Base-by-base conservation (phyloP, 495 filamentous ascomycete genomes). In the Penicillium desertorum region DNA sequence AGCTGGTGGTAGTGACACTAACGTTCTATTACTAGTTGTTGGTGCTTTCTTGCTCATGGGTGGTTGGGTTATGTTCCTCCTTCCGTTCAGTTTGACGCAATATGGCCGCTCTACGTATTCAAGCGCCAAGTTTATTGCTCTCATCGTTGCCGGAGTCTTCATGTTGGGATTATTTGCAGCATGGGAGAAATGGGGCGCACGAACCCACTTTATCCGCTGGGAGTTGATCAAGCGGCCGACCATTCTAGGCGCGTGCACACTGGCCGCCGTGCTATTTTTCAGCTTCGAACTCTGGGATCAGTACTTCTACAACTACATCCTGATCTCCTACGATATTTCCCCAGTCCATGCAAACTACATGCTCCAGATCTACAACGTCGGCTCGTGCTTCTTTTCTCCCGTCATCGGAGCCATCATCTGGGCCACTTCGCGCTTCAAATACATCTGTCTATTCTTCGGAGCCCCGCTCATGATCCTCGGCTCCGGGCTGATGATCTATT, bases 241-340 rank as follows among this genome's bases (percentile, higher is more conserved):
- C 32, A 81, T 90, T 25, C 62, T 89, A 0, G 85, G 85, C 17
- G 84, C 86, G 6, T 86, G 81, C 47, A 51, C 83, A 20, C 71
- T 87, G 4, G 71, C 83, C 6, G 74, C 71, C 8, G 63, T 71
- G 5, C 61, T 88, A 2, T 87, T 84, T 62, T 71, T 91, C 69
- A 81, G 79, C 27, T 88, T 82, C 68, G 83, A 83, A 67, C 81
- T 79, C 59, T 90, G 86, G 86, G 81, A 87, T 59, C 75, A 75
- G 45, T 87, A 83, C 73, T 89, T 88, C 74, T 77, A 74, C 64
- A 88, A 86, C 53, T 90, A 84, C 69, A 73, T 88, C n/a, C 82
- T 88, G 72, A 86, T 89, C 5, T 88, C 90, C 51, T 81, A 86
- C 65, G 69, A 75, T 37, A 75, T 90, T 6, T 71, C 63, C 60